These are phyloP conservation scores for Podospora comata DNA, from an alignment of 495 filamentous ascomycete species.

Conservation along the genomic window DNA sequence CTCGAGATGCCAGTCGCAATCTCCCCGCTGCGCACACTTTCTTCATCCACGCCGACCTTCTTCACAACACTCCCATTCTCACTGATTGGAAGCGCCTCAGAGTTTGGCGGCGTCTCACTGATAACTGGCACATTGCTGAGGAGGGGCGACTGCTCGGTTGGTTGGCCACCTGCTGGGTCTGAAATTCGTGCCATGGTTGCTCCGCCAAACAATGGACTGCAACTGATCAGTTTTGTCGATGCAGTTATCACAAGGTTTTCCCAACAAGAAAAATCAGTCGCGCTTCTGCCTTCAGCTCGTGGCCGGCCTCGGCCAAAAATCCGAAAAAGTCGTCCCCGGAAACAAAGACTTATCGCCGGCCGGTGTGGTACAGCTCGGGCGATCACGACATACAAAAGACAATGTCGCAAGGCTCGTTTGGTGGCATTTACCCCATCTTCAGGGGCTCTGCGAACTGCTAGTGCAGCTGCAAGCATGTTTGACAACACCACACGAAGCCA, in stretches of 20 bases:
- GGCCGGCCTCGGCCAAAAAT: not conserved
- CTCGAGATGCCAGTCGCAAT: not conserved
- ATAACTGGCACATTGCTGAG: constrained; percentile 1
- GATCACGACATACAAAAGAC: constrained; percentile 26
- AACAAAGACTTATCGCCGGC: constrained; percentile 13
- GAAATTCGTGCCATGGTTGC: constrained; percentile 11
- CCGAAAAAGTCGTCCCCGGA: not conserved
- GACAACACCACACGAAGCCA: not conserved
- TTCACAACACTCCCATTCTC: constrained; percentile 8
- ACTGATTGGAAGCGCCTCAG: constrained; percentile 1
- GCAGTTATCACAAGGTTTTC: not conserved
- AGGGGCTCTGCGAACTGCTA: not conserved
- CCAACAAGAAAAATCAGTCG: not conserved
- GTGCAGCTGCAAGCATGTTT: constrained; percentile 2
- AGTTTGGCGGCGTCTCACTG: not conserved
- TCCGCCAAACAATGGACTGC: not conserved
- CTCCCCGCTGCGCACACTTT: constrained; percentile 13
- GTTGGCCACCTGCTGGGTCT: not conserved
- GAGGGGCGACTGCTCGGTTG: constrained; percentile 21
- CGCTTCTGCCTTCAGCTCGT: not conserved
- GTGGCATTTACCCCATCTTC: constrained; percentile 11
- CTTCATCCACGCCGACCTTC: constrained; percentile 19
- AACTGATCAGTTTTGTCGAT: not conserved
- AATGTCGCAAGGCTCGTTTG: constrained; percentile 21
- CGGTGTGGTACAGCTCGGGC: not conserved